phyloP scores from a whole-genome alignment of 306 rosid genomes.

The Acacia crassicarpa region DNA sequence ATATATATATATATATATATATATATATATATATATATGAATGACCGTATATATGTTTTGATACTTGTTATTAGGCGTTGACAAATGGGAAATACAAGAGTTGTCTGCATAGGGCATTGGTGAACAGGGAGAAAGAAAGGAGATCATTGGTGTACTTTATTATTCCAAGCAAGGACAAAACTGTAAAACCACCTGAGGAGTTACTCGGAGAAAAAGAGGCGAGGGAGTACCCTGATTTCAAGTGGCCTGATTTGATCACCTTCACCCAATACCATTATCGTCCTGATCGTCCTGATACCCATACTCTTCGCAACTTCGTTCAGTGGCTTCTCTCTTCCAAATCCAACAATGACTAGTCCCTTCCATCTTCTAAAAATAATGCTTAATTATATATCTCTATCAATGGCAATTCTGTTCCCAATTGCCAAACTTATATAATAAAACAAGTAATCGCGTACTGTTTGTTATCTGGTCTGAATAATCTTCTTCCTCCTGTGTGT shows the following conservation, averaged over 20 bases:
- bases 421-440: too few species aligned
- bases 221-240: slow-evolving; percentile 64
- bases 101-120: slow-evolving; percentile 63
- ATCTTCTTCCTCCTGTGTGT: too few species aligned
- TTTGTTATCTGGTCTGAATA: too few species aligned
- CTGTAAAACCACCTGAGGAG: not conserved
- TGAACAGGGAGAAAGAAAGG: slow-evolving; percentile 46
- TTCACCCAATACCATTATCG: slow-evolving; percentile 42
- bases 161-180: slow-evolving; percentile 43
- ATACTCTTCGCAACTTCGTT: not conserved
- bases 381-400: not conserved
- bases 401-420: too few species aligned
- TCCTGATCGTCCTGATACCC: not conserved
- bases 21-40: too few species aligned
- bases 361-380: not conserved
- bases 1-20: too few species aligned
- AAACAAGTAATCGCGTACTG: too few species aligned
- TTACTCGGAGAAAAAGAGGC: not conserved
- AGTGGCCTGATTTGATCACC: slow-evolving; percentile 53
- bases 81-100: slow-evolving; percentile 66
- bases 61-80: slow-evolving; percentile 37
- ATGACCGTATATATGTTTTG: not conserved
- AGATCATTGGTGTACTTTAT: slow-evolving; percentile 53
- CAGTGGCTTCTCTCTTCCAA: slow-evolving; percentile 41
- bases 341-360: not conserved